Evolutionary conservation across 495 filamentous ascomycete species (phyloP), one percentile per base, ranked within the genome.

Genomic region (Hypoxylon crocopeplum): DNA sequence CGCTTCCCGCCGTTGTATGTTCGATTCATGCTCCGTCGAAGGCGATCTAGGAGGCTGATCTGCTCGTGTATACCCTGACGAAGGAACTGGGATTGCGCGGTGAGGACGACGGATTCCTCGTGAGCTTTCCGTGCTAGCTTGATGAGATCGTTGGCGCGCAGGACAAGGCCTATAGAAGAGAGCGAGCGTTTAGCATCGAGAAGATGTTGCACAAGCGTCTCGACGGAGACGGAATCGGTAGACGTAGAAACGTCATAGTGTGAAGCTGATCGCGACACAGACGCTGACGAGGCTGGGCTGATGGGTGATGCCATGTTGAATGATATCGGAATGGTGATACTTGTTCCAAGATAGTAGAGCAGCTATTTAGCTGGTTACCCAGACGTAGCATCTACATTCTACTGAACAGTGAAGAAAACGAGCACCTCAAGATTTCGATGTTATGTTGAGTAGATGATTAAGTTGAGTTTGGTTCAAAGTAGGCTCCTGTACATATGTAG

Each of bases 151-250:
- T 95, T 90, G 52, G 93, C 94, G 34, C 91, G 90, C 72, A 87
- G 86, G 33, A 97, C 91, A 59, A 92, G 86, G 39, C 76, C 82
- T 62, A 93, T 90, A 1, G 90, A 92, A n/a, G 89, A 88, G 2
- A 98, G 84, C 6, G 93, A 93, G 20, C 91, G 85, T 75, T 98
- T 98, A 2, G 95, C 90, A 33, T 87, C 87, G 12, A 97, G 82
- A 21, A 98, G 89, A 75, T 95, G 85, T 1, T 82, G 79, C 37
- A 96, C 88, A 21, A 96, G 84, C 2, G 82, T 84, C 50, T 94
- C 90, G 47, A 94, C 81, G 11, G 82, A 68, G 10, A 83, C 69
- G 48, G 76, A 61, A 20, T 62, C 48, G 46, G 48, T 13, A 25
- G 63, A 56, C 3, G 15, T 15, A 22, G 45, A 12, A 3, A 34